A percentile compares a stretch with the other conserved stretches of the same genome.
Conservation (phyloP, 306 rosid genomes). For the Casuarina equisetifolia region DNA sequence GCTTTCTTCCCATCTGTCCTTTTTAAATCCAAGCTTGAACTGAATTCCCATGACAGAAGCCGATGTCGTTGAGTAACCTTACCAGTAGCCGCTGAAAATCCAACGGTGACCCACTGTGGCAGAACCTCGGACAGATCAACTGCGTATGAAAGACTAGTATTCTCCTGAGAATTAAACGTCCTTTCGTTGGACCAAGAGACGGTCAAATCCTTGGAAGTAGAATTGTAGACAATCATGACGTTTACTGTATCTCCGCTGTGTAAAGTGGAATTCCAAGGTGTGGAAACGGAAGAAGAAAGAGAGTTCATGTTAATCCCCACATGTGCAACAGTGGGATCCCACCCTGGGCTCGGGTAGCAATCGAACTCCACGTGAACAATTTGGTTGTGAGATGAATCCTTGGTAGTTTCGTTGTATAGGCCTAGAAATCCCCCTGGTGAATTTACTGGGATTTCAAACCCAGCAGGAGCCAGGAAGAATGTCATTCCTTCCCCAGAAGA, state of each 20-base stretch:
- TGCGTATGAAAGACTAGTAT: constrained; percentile 6
- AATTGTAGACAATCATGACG: constrained; percentile 39
- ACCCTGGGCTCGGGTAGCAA: constrained; percentile 26
- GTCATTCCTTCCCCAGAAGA: too few species aligned
- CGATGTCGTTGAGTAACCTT: constrained; percentile 26
- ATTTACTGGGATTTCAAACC: neutral
- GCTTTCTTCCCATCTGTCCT: too few species aligned
- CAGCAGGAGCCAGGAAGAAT: too few species aligned
- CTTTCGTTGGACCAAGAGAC: constrained; percentile 20
- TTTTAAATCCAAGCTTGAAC: neutral
- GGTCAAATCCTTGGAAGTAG: constrained; percentile 10
- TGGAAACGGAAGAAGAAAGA: constrained; percentile 23
- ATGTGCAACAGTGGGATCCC: constrained; percentile 34
- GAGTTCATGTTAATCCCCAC: constrained; percentile 43
- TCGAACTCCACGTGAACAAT: constrained; percentile 46
- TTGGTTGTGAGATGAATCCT: neutral
- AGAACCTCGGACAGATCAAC: constrained; percentile 38
- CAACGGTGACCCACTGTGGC: constrained; percentile 50
- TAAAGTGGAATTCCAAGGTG: constrained; percentile 16
- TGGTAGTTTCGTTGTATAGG: neutral
- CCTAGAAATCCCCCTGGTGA: constrained; percentile 1
- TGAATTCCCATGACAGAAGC: constrained; percentile 36
- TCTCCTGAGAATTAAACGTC: neutral
- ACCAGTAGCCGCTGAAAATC: constrained; percentile 46
- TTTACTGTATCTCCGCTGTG: neutral